Percentiles rank a stretch among this genome's conserved stretches.
These are phyloP conservation scores for Astraeus odoratus DNA, from an alignment of 768 basidiomycete species.

Conservation along the genomic window DNA sequence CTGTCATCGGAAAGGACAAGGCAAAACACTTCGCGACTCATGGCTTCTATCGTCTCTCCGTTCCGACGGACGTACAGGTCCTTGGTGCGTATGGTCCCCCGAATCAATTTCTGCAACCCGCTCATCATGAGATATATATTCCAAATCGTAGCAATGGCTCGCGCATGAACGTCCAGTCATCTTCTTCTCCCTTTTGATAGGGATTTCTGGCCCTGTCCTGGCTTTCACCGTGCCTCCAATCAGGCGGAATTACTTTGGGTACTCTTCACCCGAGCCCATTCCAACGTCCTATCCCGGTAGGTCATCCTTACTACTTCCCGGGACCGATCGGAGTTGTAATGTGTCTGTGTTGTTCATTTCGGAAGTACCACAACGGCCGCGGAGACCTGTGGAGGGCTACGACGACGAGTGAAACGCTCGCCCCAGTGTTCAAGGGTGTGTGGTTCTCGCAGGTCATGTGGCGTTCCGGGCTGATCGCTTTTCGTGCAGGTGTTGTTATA, in stretches of 20 bases:
- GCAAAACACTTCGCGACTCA: constrained; percentile 8
- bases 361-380: constrained; percentile 64
- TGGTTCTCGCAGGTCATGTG: not conserved
- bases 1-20: no score
- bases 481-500: not conserved
- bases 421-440: not conserved
- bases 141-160: constrained; percentile 61
- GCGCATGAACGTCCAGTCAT: constrained; percentile 89
- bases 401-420: constrained; percentile 45
- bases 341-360: constrained; percentile 3
- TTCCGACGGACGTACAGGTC: constrained; percentile 25
- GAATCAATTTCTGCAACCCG: not conserved
- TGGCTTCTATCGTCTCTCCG: constrained; percentile 25
- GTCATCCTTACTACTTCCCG: constrained; percentile 25
- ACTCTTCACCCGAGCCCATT: constrained; percentile 56
- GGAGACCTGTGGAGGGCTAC: constrained; percentile 65
- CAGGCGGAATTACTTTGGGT: constrained; percentile 62
- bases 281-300: constrained; percentile 77
- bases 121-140: not conserved
- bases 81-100: constrained; percentile 23
- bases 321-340: not conserved
- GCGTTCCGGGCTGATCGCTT: not conserved
- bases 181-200: constrained; percentile 79
- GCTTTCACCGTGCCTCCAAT: constrained; percentile 74
- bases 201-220: constrained; percentile 67